Conservation (phyloP, 495 filamentous ascomycete genomes). For the Penicillium ucsense region DNA sequence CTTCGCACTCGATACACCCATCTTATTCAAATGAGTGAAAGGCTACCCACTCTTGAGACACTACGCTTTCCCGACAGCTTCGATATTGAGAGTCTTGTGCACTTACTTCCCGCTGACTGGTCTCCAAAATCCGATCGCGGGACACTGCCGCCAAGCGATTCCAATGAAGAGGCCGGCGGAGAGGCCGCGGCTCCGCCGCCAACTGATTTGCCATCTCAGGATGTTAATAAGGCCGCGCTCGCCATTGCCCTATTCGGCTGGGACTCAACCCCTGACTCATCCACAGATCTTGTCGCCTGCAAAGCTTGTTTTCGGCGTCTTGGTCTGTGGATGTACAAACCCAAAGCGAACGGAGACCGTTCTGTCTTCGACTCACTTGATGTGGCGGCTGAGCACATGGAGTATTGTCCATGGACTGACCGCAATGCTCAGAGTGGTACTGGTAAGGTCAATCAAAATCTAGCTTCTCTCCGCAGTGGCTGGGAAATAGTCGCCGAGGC, state of each 20-base stretch:
- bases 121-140: slow-evolving; percentile 13
- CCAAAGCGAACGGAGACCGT: slow-evolving; percentile 43
- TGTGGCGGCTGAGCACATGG: slow-evolving; percentile 58
- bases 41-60: slow-evolving; percentile 40
- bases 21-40: slow-evolving; percentile 33
- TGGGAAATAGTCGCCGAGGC: slow-evolving; percentile 38
- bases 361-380: slow-evolving; percentile 55
- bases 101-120: slow-evolving; percentile 22
- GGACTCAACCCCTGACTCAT: slow-evolving; percentile 58
- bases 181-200: not conserved
- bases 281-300: slow-evolving; percentile 65
- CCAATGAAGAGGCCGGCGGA: no score
- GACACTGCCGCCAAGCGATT: no score
- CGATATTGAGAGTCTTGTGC: slow-evolving; percentile 24
- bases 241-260: slow-evolving; percentile 78
- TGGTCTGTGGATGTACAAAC: slow-evolving; percentile 88
- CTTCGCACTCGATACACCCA: slow-evolving; percentile 54
- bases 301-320: slow-evolving; percentile 77
- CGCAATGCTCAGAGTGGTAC: slow-evolving; percentile 45
- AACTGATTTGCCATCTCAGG: slow-evolving; percentile 5
- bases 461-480: slow-evolving; percentile 27
- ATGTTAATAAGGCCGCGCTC: slow-evolving; percentile 57
- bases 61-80: slow-evolving; percentile 37
- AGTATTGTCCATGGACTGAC: slow-evolving; percentile 76
- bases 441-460: slow-evolving; percentile 22